Evolutionary conservation across 176 grass and related monocot species (phyloP), one percentile per base, ranked within the genome.

Genomic region (Avena insularis): DNA sequence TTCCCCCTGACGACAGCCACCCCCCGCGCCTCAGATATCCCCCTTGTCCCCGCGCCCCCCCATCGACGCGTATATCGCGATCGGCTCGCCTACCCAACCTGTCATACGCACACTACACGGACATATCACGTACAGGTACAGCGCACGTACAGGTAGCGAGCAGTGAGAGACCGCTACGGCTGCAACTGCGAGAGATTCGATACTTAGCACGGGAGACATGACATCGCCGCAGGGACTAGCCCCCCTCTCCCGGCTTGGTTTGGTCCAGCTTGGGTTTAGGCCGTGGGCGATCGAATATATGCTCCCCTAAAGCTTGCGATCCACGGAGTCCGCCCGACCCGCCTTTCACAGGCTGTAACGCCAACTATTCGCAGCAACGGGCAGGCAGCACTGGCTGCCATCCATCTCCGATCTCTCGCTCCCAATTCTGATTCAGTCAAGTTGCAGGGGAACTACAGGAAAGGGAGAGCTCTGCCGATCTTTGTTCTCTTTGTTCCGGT

Each of bases 291-390:
- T 13, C 31, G 88, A 90, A 90, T 90, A 77, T 86, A 90, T 90
- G 83, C 88, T 47, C 5, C 58, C 71, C 64, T 50, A 90, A 82
- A 70, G 88, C 71, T 60, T 59, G 76, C 65, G 21, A 38, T 77
- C 83, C 60, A 56, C 88, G 83, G 75, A 85, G 78, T 82, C 88
- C 88, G 59, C 74, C 88, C 88, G 88, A 76, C 71, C 3, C 2
- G 48, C 62, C 58, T 86, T 87, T 80, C 81, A 77, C 83, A 70
- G 82, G 14, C 90, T 91, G 90, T 71, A 61, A 31, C 5, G 61
- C 82, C 11, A 54, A 85, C 82, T 29, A 60, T 36, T 25, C 25
- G 40, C 40, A 51, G 56, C 65, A 60, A 38, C 58, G 40, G 29
- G 36, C 36, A 51, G 57, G 46, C 46, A 25, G 23, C 17, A n/a